Evolutionary conservation across 192 early-diverging fungal genomes (phyloP).

Genomic region (Coemansia biformis): DNA sequence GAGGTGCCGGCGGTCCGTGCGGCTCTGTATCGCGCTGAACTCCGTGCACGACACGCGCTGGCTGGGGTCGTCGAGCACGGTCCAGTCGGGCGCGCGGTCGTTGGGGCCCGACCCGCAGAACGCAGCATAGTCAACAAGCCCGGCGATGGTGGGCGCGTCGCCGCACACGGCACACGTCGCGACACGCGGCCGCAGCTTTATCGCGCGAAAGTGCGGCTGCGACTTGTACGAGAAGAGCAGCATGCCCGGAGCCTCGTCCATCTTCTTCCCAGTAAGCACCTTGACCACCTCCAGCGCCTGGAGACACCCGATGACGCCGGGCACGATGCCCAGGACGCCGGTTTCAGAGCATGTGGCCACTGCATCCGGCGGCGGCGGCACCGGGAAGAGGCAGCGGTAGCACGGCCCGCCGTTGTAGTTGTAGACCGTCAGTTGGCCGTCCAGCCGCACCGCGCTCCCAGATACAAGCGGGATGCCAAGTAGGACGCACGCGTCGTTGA

Average conservation of each 20-base stretch:
- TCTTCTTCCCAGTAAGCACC: constrained; percentile 62
- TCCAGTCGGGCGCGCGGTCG: constrained; percentile 59
- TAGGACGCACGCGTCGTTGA: constrained; percentile 92
- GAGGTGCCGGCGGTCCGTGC: constrained; percentile 47
- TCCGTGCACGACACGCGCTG: constrained; percentile 52
- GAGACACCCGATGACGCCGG: constrained; percentile 86
- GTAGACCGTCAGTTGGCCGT: constrained; percentile 96
- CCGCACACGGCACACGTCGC: constrained; percentile 82
- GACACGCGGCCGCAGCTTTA: constrained; percentile 70
- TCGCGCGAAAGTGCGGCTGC: constrained; percentile 67
- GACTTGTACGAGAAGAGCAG: constrained; percentile 73
- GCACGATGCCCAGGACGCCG: constrained; percentile 91
- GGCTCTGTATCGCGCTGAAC: constrained; percentile 48
- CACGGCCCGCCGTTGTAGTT: constrained; percentile 88
- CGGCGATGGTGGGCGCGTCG: constrained; percentile 68
- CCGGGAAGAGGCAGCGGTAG: constrained; percentile 93
- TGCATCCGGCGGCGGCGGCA: constrained; percentile 82
- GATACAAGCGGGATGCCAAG: constrained; percentile 77
- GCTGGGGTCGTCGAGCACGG: constrained; percentile 28
- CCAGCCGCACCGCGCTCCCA: constrained; percentile 82
- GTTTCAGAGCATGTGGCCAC: constrained; percentile 87
- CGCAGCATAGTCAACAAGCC: constrained; percentile 85
- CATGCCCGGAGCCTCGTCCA: constrained; percentile 58
- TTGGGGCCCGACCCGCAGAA: constrained; percentile 80
- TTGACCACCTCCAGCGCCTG: constrained; percentile 93